Evolutionary conservation across 2,329 filamentous ascomycete genomes (phyloP).

Genomic region (Botrytis porri): DNA sequence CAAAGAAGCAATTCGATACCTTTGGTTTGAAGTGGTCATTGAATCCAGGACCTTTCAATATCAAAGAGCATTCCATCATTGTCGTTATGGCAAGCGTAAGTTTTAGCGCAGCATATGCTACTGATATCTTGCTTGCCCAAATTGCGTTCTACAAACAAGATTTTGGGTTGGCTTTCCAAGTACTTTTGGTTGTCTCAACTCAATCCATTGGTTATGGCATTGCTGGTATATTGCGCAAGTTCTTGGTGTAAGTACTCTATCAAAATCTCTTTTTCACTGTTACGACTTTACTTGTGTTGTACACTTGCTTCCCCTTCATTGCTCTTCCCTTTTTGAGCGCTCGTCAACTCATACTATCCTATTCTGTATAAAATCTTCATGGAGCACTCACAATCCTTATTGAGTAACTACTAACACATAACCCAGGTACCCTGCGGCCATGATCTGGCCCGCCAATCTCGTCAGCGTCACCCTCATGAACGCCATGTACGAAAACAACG

Average conservation of each 20-base stretch:
- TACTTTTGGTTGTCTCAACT: conserved; percentile 58
- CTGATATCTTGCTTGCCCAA: conserved; percentile 70
- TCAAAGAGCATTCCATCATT: conserved; percentile 68
- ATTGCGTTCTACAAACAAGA: conserved; percentile 71
- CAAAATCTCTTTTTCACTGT: not conserved
- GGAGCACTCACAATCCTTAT: not conserved
- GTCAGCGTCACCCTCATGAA: conserved; percentile 50
- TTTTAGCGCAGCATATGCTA: conserved; percentile 52
- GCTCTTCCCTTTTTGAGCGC: not conserved
- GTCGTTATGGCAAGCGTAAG: conserved; percentile 54
- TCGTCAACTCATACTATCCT: fast-evolving
- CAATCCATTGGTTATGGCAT: conserved; percentile 63
- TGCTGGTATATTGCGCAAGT: conserved; percentile 56
- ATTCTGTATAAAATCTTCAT: not conserved
- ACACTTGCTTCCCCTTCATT: not conserved
- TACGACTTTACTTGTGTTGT: not conserved
- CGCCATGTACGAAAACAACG: conserved; percentile 60
- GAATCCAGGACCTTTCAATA: conserved; percentile 68
- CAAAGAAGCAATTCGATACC: conserved; percentile 38
- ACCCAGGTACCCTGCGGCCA: conserved; percentile 50
- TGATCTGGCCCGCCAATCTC: conserved; percentile 63
- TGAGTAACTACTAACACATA: conserved; percentile 2
- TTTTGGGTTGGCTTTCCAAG: conserved; percentile 58
- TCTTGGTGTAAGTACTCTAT: conserved; percentile 49
- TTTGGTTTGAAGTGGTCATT: conserved; percentile 55